Evolutionary conservation across 2,329 filamentous ascomycete species (phyloP), one percentile per base, ranked within the genome.

Genomic region (Nectriaceae sp.): DNA sequence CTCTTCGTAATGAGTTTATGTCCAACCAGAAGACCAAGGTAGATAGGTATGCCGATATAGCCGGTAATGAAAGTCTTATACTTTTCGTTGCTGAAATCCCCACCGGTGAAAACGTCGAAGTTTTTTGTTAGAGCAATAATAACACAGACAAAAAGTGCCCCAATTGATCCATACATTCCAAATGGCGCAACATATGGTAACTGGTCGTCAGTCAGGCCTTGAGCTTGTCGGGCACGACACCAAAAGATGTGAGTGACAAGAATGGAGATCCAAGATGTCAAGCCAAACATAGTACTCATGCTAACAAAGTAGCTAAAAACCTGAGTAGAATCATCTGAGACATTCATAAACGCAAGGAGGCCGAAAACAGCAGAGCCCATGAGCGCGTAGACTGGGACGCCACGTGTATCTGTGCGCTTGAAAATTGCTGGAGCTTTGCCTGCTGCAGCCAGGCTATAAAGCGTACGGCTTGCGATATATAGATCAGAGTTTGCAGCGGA

Each of bases 101-200:
- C 65, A 56, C n/a, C n/a, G n/a, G n/a, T n/a, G n/a, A n/a, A n/a
- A n/a, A n/a, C n/a, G n/a, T n/a, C n/a, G n/a, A n/a, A 94, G 76
- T 90, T 92, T 79, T 94, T 95, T 63, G 89, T 93, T 42, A 95
- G 65, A 2, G 87, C 81, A 52, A 94, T 88, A 26, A 94, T 65
- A 62, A 79, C 76, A 70, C 87, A 90, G 71, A 90, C 85, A 62
- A 76, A 73, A 2, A 94, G 76, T 0, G 87, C 87, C 49, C 75
- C 73, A 63, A 83, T 83, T 0, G 85, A 90, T 11, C 89, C 90
- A 52, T 67, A 79, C 29, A 83, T 70, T n/a, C 89, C 88, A 15
- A 92, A 77, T 0, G 89, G 89, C 0, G 89, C 86, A 15, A 76
- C 76, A 65, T 86, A 91, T 1, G 83, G 79, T 51, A 88, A 71